Evolutionary conservation across 1,284 basidiomycete genomes (phyloP).

Genomic region (Ceratobasidium sp.): DNA sequence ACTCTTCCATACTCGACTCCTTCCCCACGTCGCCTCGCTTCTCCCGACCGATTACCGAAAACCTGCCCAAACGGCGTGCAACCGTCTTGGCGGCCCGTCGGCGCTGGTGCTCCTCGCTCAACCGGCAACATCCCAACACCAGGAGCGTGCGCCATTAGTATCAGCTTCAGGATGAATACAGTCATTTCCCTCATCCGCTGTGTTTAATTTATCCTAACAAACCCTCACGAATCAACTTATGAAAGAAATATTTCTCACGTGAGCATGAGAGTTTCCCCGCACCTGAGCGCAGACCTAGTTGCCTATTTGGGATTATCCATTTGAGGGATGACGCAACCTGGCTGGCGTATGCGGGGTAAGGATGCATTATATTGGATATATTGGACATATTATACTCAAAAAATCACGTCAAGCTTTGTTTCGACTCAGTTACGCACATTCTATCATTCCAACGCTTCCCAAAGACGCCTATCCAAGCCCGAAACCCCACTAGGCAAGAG

Average conservation of each 20-base stretch:
- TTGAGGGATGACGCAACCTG: background rate
- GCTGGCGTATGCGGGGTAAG: slow-evolving; percentile 21
- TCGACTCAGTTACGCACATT: background rate
- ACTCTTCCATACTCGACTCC: slow-evolving; percentile 74
- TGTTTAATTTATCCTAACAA: too few relatives aligned
- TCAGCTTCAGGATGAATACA: too few relatives aligned
- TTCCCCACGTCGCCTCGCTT: slow-evolving; percentile 63
- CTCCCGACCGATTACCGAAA: slow-evolving; percentile 43
- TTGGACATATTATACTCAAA: background rate
- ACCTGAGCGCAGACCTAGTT: slow-evolving; percentile 30
- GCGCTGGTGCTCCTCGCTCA: too few relatives aligned
- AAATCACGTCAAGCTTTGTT: background rate
- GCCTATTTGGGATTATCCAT: slow-evolving; percentile 13
- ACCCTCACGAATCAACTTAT: background rate
- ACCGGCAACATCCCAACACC: too few relatives aligned
- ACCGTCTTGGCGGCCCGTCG: background rate
- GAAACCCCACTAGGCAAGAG: background rate
- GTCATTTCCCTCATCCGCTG: too few relatives aligned
- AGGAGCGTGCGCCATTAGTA: too few relatives aligned
- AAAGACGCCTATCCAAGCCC: background rate
- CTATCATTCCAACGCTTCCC: background rate
- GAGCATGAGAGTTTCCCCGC: background rate
- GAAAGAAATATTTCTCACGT: slow-evolving; percentile 21
- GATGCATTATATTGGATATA: background rate
- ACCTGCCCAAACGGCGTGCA: background rate